These are phyloP conservation scores for Protomyces inouyei DNA, from an alignment of 1,139 yeast genomes.

Conservation along the genomic window DNA sequence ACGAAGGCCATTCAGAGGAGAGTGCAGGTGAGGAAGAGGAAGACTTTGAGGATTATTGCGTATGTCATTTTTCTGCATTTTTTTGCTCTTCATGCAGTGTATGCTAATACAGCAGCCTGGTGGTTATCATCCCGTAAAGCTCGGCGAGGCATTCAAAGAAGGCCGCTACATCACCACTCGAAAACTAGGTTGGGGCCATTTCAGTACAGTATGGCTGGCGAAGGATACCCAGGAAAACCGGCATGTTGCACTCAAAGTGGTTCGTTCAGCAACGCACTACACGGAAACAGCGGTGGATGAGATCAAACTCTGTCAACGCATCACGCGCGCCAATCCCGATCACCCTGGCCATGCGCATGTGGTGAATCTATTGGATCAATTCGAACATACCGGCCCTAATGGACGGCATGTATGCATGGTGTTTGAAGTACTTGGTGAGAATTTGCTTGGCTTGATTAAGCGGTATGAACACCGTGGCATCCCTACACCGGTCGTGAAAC, in stretches of 20 bases:
- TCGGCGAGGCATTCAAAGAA: conserved; percentile 62
- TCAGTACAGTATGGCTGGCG: conserved; percentile 85
- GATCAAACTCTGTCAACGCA: conserved; percentile 54
- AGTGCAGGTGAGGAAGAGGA: conserved; percentile 22
- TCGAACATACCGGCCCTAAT: conserved; percentile 72
- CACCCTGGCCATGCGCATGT: conserved; percentile 73
- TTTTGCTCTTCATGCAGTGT: conserved; percentile 45
- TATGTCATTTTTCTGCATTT: not conserved
- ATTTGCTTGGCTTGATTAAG: conserved; percentile 63
- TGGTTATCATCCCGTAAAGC: conserved; percentile 79
- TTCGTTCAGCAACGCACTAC: conserved; percentile 62
- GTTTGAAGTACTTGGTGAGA: conserved; percentile 83
- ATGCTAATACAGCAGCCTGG: conserved; percentile 54
- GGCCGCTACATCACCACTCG: conserved; percentile 63
- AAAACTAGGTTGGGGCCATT: conserved; percentile 89
- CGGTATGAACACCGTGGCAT: conserved; percentile 65
- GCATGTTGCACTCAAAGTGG: conserved; percentile 81
- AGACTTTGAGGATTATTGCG: conserved; percentile 22
- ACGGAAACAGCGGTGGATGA: conserved; percentile 87
- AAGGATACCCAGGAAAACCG: conserved; percentile 50
- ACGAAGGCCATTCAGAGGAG: conserved; percentile 1
- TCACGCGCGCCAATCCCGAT: conserved; percentile 48
- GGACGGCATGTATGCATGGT: conserved; percentile 86
- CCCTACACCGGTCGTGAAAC: conserved; percentile 69
- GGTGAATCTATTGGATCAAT: conserved; percentile 66